Conservation (phyloP, 495 filamentous ascomycete genomes). For the Penicillium bovifimosum region DNA sequence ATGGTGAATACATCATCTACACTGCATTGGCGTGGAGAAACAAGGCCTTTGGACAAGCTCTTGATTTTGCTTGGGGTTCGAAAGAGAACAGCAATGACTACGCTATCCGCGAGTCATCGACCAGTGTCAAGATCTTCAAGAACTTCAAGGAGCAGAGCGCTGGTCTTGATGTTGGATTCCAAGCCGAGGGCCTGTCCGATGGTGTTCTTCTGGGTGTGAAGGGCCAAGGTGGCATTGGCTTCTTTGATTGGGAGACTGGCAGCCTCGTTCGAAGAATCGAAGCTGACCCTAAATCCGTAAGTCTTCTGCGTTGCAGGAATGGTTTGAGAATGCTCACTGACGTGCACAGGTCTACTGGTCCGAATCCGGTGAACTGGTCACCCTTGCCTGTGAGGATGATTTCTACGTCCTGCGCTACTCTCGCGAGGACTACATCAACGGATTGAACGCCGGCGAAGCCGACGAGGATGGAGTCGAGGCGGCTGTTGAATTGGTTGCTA, state of each 20-base stretch:
- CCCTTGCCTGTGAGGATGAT: slow-evolving; percentile 88
- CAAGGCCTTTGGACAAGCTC: slow-evolving; percentile 89
- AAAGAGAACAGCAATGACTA: slow-evolving; percentile 99
- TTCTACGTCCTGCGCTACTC: slow-evolving; percentile 93
- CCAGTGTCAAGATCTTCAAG: slow-evolving; percentile 92
- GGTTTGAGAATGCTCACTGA: slow-evolving; percentile 9
- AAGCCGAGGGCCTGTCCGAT: slow-evolving; percentile 84
- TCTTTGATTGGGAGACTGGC: slow-evolving; percentile 94
- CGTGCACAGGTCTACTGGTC: slow-evolving; percentile 88
- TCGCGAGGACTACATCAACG: slow-evolving; percentile 77
- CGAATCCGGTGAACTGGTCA: slow-evolving; percentile 87
- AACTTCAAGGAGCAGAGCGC: slow-evolving; percentile 93
- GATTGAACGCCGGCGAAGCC: slow-evolving; percentile 69
- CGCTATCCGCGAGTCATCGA: slow-evolving; percentile 87
- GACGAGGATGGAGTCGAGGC: slow-evolving; percentile 96
- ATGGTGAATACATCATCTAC: slow-evolving; percentile 98
- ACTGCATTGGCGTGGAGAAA: slow-evolving; percentile 96
- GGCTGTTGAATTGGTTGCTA: slow-evolving; percentile 93
- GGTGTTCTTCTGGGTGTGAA: slow-evolving; percentile 93
- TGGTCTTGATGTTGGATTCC: slow-evolving; percentile 90
- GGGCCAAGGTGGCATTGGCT: slow-evolving; percentile 87
- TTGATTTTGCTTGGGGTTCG: slow-evolving; percentile 96
- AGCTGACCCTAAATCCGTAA: slow-evolving; percentile 76
- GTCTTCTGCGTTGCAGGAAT: slow-evolving; percentile 14
- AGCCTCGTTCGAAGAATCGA: slow-evolving; percentile 89